Evolutionary conservation across 805 yeast species (phyloP).

Genomic region (Starmerella floris): DNA sequence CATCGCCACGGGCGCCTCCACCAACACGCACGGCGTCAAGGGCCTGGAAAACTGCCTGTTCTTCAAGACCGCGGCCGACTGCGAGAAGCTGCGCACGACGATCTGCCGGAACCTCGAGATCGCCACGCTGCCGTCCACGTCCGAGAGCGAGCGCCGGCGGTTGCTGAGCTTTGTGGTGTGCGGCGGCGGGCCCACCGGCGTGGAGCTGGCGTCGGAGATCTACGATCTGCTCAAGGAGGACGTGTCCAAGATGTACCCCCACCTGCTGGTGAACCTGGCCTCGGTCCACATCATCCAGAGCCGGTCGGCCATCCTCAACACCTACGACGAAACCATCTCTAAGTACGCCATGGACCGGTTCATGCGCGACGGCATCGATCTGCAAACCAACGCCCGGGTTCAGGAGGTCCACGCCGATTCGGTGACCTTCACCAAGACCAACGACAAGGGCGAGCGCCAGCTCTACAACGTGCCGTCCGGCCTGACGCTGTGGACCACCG

Average conservation of each 20-base stretch:
- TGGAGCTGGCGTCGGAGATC: conserved; percentile 60
- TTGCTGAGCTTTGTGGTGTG: conserved; percentile 52
- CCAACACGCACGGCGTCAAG: conserved; percentile 58
- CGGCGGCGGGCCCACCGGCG: conserved; percentile 70
- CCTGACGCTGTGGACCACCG: conserved; percentile 63
- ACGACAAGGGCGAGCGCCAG: conserved; percentile 28
- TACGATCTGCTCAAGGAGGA: conserved; percentile 56
- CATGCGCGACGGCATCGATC: conserved; percentile 48
- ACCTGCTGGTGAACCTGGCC: conserved; percentile 45
- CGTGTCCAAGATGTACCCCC: conserved; percentile 43
- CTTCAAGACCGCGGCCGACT: conserved; percentile 56
- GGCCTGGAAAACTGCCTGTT: conserved; percentile 52
- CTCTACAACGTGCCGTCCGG: conserved; percentile 48
- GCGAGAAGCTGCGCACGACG: conserved; percentile 40
- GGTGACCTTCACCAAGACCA: conserved; percentile 44
- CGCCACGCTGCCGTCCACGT: conserved; percentile 53
- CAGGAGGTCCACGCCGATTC: conserved; percentile 42
- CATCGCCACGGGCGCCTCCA: conserved; percentile 53
- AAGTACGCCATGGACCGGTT: conserved; percentile 54
- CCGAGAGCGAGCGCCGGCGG: conserved; percentile 49
- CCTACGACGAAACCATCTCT: conserved; percentile 52
- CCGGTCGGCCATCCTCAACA: conserved; percentile 51
- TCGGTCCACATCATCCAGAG: conserved; percentile 60
- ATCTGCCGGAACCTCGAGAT: conserved; percentile 44
- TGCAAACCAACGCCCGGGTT: conserved; percentile 52